Base-by-base conservation (phyloP, 2,329 filamentous ascomycete species). In the Phyllosticta citribraziliensis region DNA sequence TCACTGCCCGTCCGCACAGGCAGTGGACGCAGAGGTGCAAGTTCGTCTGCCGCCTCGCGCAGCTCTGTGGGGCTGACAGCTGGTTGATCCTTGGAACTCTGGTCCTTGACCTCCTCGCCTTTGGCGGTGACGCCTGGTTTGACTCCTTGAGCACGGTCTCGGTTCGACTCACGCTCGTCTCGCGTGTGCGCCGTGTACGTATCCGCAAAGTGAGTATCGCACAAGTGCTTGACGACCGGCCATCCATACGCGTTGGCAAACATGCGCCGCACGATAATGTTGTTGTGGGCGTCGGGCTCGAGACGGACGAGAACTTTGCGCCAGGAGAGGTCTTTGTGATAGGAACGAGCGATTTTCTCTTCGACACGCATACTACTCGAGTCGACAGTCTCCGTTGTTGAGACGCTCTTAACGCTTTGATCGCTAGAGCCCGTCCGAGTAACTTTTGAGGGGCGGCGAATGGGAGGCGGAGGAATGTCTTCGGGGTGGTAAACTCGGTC, bases 231-330 rank as follows among this genome's bases (percentile, higher is more conserved):
- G 56, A 97, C 80, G 0, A 99, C 94, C 0, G 94, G 94, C 94
- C 94, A 99, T 2, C 94, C 94, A 68, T 96, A 96, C 0, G 94
- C 94, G 70, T 99, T 99, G 61, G 91, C 88, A 72, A 99, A 99
- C 87, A 91, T 96, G 61, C 94, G 87, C 17, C 94, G 88, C 24
- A 99, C 94, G 63, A 97, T 88, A 66, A 99, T 96, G 73, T 99
- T 99, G 75, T 99, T 99, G 77, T 99, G 94, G 0, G 94, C 94
- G 74, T 99, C 94, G 0, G 94, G 94, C 71, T 99, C 93, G 2
- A 99, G 80, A 59, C 94, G 88, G 14, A 99, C 94, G 3, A 99
- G 83, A 1, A 99, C 94, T 72, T 99, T 99, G 54, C 94, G 88
- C 94, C 94, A 99, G 1, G 90, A 89, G 20, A 99, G 76, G 65